Evolutionary conservation across 768 basidiomycete genomes (phyloP).

Genomic region (Mycena indigotica): DNA sequence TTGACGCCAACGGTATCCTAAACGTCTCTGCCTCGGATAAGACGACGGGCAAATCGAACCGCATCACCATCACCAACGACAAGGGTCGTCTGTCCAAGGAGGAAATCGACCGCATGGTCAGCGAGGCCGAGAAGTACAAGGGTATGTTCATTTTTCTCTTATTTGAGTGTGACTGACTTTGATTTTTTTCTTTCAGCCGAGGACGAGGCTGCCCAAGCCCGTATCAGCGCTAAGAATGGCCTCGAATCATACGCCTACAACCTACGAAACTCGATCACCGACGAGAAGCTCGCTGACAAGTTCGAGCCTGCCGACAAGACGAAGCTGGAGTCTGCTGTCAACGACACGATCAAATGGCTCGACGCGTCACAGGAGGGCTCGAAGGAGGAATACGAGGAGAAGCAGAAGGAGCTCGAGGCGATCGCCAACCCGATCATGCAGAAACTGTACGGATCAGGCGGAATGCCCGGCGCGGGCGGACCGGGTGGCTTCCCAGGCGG

Average conservation of each 20-base stretch:
- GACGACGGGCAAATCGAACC: conserved; percentile 94
- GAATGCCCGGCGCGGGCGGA: conserved; percentile 56
- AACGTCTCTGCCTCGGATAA: conserved; percentile 96
- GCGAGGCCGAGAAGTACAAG: conserved; percentile 92
- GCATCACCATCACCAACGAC: conserved; percentile 94
- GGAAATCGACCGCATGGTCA: conserved; percentile 97
- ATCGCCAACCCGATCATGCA: conserved; percentile 75
- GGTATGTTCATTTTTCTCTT: conserved; percentile 40
- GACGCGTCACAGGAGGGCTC: conserved; percentile 86
- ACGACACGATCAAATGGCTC: conserved; percentile 85
- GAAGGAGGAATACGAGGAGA: conserved; percentile 91
- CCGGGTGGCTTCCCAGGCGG: conserved; percentile 55
- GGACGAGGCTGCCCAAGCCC: conserved; percentile 83
- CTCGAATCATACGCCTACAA: conserved; percentile 96
- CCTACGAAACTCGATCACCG: conserved; percentile 84
- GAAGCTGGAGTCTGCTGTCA: conserved; percentile 78
- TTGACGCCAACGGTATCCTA: conserved; percentile 94
- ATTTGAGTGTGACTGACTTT: conserved; percentile 19
- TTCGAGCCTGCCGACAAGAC: conserved; percentile 85
- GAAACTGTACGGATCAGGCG: conserved; percentile 76
- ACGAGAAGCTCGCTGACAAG: conserved; percentile 86
- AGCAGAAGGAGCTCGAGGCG: conserved; percentile 90
- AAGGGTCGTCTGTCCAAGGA: conserved; percentile 97
- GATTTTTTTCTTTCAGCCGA: conserved; percentile 52
- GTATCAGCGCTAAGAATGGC: conserved; percentile 86